Conservation (phyloP, 2,329 filamentous ascomycete genomes). For the Nannizzia gypsea region DNA sequence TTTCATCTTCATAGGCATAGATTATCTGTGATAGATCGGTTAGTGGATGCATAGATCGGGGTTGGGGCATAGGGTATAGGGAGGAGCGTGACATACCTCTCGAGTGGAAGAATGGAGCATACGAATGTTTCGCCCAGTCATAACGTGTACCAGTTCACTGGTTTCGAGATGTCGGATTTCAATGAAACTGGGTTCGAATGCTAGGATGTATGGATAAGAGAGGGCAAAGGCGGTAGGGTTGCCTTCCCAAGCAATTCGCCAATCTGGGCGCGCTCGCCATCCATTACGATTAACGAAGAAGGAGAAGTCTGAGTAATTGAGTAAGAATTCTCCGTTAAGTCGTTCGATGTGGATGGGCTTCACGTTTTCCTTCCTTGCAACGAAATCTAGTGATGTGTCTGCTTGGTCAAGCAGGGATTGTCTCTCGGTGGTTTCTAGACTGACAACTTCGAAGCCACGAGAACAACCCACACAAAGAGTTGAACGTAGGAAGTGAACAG, state of each 20-base stretch:
- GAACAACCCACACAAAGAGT: constrained; percentile 95
- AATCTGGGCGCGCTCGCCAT: constrained; percentile 90
- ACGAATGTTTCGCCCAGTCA: constrained; percentile 90
- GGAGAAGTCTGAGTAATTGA: constrained; percentile 97
- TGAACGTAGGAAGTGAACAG: constrained; percentile 91
- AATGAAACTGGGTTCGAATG: constrained; percentile 95
- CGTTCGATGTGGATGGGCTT: constrained; percentile 96
- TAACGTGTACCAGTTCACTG: constrained; percentile 79
- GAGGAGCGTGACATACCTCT: constrained; percentile 56
- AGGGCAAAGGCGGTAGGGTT: constrained; percentile 84
- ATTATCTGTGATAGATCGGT: constrained; percentile 54
- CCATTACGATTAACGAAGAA: constrained; percentile 99
- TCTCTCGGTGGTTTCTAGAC: constrained; percentile 91
- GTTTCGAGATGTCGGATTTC: constrained; percentile 93
- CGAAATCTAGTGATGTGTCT: constrained; percentile 94
- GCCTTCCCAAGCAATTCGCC: constrained; percentile 96
- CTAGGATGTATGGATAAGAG: constrained; percentile 91
- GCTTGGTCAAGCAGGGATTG: constrained; percentile 94
- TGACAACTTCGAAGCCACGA: constrained; percentile 92
- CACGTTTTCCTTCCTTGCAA: constrained; percentile 82
- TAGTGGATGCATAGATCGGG: background rate
- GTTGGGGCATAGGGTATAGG: background rate
- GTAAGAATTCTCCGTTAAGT: constrained; percentile 88
- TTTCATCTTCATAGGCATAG: constrained; percentile 94
- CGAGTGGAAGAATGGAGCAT: constrained; percentile 96